Conservation (phyloP, 345 rosid genomes). For the Eucalyptus viminalis region DNA sequence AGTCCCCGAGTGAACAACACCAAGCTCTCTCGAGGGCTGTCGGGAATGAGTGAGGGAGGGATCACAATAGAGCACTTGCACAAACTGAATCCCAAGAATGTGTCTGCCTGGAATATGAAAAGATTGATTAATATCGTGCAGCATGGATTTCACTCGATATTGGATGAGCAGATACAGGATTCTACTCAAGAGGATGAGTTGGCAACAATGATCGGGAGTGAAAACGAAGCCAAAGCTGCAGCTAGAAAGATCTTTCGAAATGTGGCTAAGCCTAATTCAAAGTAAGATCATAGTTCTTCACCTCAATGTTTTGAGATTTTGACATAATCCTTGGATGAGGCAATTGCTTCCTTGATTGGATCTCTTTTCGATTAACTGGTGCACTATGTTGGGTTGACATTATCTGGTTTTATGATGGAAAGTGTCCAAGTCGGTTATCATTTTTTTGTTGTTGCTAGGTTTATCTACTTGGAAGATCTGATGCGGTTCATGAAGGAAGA, state of each 20-base stretch:
- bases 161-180: slow-evolving; percentile 70
- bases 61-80: slow-evolving; percentile 64
- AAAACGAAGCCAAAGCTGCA: slow-evolving; percentile 68
- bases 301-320: neutral
- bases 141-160: slow-evolving; percentile 53
- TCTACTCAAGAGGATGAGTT: slow-evolving; percentile 38
- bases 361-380: neutral
- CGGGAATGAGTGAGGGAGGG: slow-evolving; percentile 29
- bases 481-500: slow-evolving; percentile 62
- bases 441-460: slow-evolving; percentile 17
- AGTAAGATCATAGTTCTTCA: slow-evolving; percentile 13
- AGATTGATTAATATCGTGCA: slow-evolving; percentile 59
- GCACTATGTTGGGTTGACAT: neutral
- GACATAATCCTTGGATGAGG: neutral
- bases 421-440: neutral
- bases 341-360: neutral
- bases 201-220: slow-evolving; percentile 50
- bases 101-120: slow-evolving; percentile 95
- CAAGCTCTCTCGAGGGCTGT: slow-evolving; percentile 25
- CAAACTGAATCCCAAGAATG: slow-evolving; percentile 57
- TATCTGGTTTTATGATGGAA: neutral
- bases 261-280: slow-evolving; percentile 56
- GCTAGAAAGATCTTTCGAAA: slow-evolving; percentile 47
- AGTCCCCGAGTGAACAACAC: slow-evolving; percentile 39
- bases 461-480: slow-evolving; percentile 52